These are phyloP conservation scores for Cardamine occulta DNA, from an alignment of 345 rosid genomes.

Conservation along the genomic window DNA sequence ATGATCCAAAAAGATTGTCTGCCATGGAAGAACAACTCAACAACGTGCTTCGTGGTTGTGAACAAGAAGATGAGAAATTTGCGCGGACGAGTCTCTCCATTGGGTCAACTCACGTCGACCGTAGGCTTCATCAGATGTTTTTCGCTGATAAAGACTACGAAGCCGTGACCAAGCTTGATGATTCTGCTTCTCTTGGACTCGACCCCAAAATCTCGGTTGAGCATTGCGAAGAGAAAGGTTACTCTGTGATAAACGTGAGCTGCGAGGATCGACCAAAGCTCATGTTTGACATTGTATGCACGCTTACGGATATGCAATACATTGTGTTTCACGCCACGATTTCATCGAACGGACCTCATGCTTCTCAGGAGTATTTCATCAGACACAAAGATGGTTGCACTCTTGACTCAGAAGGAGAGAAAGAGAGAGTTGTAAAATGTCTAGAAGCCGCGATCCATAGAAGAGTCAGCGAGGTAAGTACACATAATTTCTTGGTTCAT, in stretches of 20 bases:
- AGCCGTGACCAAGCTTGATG: conserved; percentile 49
- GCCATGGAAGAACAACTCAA: conserved; percentile 81
- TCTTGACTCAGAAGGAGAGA: conserved; percentile 81
- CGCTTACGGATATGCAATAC: conserved; percentile 96
- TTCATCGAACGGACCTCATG: conserved; percentile 74
- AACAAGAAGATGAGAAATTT: conserved; percentile 59
- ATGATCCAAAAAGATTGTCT: conserved; percentile 64
- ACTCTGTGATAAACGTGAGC: conserved; percentile 72
- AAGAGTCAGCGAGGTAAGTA: conserved; percentile 87
- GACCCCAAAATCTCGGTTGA: conserved; percentile 68
- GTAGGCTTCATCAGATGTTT: conserved; percentile 93
- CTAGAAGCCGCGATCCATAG: conserved; percentile 86
- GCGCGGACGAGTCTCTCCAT: conserved; percentile 73
- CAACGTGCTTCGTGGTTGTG: conserved; percentile 71
- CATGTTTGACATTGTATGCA: conserved; percentile 91
- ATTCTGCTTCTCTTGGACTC: conserved; percentile 46
- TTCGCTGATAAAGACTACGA: conserved; percentile 96
- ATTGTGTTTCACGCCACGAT: conserved; percentile 90
- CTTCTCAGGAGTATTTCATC: conserved; percentile 87
- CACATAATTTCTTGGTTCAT: neutral
- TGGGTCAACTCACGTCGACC: conserved; percentile 86
- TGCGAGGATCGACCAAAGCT: conserved; percentile 91
- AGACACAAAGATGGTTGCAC: conserved; percentile 95
- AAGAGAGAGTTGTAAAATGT: conserved; percentile 83
- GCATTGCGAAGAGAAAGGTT: conserved; percentile 75